Percentiles rank a stretch among this genome's conserved stretches.
phyloP scores from a whole-genome alignment of 2,329 filamentous ascomycete genomes.

The Capronia americana region DNA sequence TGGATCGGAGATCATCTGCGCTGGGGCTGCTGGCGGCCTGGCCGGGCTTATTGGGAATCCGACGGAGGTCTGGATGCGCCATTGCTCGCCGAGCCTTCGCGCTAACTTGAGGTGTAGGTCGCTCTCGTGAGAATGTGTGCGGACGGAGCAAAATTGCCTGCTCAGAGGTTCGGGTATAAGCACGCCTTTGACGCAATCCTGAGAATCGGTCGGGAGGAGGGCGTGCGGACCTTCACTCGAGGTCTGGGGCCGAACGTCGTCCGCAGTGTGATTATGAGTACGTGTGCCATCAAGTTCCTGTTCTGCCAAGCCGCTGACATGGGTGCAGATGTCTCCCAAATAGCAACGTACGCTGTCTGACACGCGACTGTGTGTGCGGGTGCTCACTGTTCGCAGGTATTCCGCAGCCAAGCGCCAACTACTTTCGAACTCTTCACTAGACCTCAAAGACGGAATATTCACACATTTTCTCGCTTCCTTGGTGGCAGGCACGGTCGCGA shows the following conservation, averaged over 20 bases:
- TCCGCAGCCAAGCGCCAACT: constrained; percentile 33
- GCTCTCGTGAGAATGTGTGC: constrained; percentile 34
- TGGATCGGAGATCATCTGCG: constrained; percentile 27
- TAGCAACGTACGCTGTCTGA: constrained; percentile 27
- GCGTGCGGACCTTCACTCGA: constrained; percentile 29
- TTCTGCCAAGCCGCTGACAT: constrained; percentile 3
- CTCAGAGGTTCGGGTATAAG: constrained; percentile 30
- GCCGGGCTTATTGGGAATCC: constrained; percentile 33
- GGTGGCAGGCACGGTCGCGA: constrained; percentile 32
- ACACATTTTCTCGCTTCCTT: constrained; percentile 34
- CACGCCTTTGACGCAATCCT: constrained; percentile 29
- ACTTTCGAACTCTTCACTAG: constrained; percentile 25
- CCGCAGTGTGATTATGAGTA: constrained; percentile 35
- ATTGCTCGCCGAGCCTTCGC: not conserved
- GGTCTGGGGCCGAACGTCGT: constrained; percentile 31
- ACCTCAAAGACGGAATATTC: constrained; percentile 30
- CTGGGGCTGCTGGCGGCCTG: constrained; percentile 29
- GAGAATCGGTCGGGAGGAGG: constrained; percentile 32
- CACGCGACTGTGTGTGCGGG: not conserved
- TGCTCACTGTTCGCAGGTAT: constrained; percentile 24
- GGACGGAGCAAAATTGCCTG: constrained; percentile 29
- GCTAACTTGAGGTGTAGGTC: constrained; percentile 24
- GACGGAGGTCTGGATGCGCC: constrained; percentile 24
- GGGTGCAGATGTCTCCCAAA: constrained; percentile 29
- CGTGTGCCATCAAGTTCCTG: constrained; percentile 1